Evolutionary conservation across 2,329 filamentous ascomycete genomes (phyloP).

Genomic region (Ophiostoma sp.): DNA sequence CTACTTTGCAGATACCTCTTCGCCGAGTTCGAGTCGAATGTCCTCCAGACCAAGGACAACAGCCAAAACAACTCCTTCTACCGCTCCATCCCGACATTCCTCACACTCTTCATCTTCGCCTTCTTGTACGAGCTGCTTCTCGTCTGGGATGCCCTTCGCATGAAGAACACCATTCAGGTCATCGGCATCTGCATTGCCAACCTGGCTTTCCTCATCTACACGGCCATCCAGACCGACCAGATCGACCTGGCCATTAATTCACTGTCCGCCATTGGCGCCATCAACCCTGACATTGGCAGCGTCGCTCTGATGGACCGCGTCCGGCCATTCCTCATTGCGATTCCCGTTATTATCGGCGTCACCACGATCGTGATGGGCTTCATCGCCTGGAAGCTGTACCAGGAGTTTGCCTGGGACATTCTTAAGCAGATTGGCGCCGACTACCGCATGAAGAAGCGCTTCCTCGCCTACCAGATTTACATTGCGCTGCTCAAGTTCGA

Average conservation of each 20-base stretch:
- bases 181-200: conserved; percentile 95
- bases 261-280: conserved; percentile 52
- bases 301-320: conserved; percentile 66
- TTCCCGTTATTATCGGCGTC: conserved; percentile 79
- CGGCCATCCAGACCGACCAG: conserved; percentile 88
- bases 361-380: conserved; percentile 72
- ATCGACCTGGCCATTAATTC: conserved; percentile 70
- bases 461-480: conserved; percentile 97
- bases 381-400: conserved; percentile 91
- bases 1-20: conserved; percentile 74
- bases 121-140: conserved; percentile 90
- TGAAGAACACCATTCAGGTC: conserved; percentile 98
- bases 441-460: conserved; percentile 93
- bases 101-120: conserved; percentile 95
- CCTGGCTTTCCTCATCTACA: conserved; percentile 86
- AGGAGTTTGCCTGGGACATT: conserved; percentile 98
- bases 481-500: conserved; percentile 98
- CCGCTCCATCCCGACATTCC: conserved; percentile 86
- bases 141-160: conserved; percentile 87
- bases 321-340: conserved; percentile 76
- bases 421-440: conserved; percentile 99
- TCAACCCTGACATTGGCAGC: conserved; percentile 31
- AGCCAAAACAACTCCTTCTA: conserved; percentile 54
- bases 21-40: conserved; percentile 72
- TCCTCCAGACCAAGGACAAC: conserved; percentile 47